Base-by-base conservation (phyloP, 495 filamentous ascomycete genomes). In the Oidiodendron maius region DNA sequence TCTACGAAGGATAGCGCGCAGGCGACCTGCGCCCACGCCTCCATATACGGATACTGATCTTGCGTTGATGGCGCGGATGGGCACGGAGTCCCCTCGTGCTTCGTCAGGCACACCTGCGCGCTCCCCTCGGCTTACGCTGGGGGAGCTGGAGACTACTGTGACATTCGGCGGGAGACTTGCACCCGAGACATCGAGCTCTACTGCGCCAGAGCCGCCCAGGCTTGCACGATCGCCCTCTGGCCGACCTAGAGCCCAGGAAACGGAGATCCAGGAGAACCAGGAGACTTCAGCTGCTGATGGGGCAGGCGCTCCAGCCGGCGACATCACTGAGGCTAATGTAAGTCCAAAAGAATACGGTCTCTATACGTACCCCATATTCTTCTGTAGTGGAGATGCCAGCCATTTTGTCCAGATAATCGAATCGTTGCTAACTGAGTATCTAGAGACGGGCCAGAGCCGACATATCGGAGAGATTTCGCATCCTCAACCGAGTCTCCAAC, bases 31-130 rank as follows among this genome's bases (percentile, higher is more conserved):
- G 8, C 53, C 57, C 40, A 56, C 57, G 18, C 53, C 53, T 4
- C 53, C 57, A 11, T 56, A 60, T 47, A 45, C 47, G n/a, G 50
- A 51, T 5, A 37, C 28, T 6, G 56, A 59, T 36, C 16, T 49
- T 22, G 48, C 44, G 1, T 49, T 48, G 34, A 36, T 44, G 11
- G 37, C 40, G 11, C 44, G 53, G 40, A 32, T 40, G 13, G 44
- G 44, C 21, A 40, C 23, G 23, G 40, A 46, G n/a, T 44, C 48
- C 30, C 55, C 55, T 18, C 39, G 36, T 12, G 38, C 48, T 18
- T 46, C 52, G 12, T 49, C 52, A 28, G 40, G 55, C 17, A 53
- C 52, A 17, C 40, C 52, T 44, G 37, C 52, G 3, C 38, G 48
- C 15, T 55, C 57, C 17, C 50, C 53, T 35, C 26, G 12, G 26